Conservation (phyloP, 2,329 filamentous ascomycete species). For the Neopestalotiopsis sp. region DNA sequence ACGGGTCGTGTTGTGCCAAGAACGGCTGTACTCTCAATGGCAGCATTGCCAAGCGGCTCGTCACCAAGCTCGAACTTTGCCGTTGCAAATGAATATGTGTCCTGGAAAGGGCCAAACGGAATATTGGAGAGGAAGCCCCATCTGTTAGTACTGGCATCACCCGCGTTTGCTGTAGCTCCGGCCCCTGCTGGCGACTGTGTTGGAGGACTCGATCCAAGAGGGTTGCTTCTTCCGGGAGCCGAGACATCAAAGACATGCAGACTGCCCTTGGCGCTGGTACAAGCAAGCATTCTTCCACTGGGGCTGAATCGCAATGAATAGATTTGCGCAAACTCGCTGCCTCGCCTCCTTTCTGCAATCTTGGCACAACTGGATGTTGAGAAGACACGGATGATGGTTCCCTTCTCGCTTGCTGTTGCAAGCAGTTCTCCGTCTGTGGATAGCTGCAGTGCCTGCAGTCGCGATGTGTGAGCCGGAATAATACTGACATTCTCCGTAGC, state of each 20-base stretch:
- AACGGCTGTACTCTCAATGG: constrained; percentile 46
- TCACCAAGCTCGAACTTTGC: constrained; percentile 84
- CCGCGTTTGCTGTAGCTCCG: constrained; percentile 24
- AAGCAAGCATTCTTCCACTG: constrained; percentile 78
- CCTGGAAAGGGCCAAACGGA: constrained; percentile 88
- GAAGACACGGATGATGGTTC: constrained; percentile 88
- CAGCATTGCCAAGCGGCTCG: constrained; percentile 60
- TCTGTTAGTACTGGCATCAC: constrained; percentile 68
- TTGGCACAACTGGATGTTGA: constrained; percentile 80
- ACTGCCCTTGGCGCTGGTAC: constrained; percentile 95
- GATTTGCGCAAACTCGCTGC: constrained; percentile 85
- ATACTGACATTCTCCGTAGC: constrained; percentile 85
- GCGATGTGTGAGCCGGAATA: constrained; percentile 85
- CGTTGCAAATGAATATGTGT: constrained; percentile 85
- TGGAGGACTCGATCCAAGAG: background rate
- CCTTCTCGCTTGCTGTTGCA: constrained; percentile 89
- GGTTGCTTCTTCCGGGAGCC: constrained; percentile 45
- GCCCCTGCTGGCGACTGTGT: constrained; percentile 11
- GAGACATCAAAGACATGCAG: constrained; percentile 92
- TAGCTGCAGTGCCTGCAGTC: constrained; percentile 78
- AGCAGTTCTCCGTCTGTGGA: constrained; percentile 81
- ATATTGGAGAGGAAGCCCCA: constrained; percentile 87
- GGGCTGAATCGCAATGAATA: constrained; percentile 90
- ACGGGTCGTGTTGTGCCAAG: constrained; percentile 64
- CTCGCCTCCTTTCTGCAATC: constrained; percentile 83